These are phyloP conservation scores for Lunasporangiospora selenospora DNA, from an alignment of 192 early-diverging fungal species.

Conservation along the genomic window DNA sequence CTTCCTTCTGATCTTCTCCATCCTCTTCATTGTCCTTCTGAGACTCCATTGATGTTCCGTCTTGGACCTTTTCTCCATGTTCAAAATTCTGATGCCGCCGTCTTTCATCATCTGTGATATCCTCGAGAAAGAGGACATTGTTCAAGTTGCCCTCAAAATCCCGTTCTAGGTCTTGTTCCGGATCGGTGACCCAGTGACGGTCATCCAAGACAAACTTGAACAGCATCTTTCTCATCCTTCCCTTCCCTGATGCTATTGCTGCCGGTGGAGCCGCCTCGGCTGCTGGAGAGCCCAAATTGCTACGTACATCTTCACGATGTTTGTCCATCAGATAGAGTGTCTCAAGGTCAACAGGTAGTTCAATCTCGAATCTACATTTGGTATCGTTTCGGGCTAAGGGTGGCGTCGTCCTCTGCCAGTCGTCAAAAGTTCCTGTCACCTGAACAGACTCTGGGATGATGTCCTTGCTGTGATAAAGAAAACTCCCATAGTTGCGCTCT, in stretches of 20 bases:
- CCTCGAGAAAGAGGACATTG: slow-evolving; percentile 14
- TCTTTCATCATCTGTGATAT: no score
- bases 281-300: not conserved
- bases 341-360: slow-evolving; percentile 13
- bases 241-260: no score
- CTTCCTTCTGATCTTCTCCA: no score
- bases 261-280: not conserved
- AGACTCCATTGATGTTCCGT: no score
- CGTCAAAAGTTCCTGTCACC: slow-evolving; percentile 19
- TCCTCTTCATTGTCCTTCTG: no score
- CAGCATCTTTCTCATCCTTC: slow-evolving; percentile 5
- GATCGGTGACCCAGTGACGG: slow-evolving; percentile 18
- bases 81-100: no score
- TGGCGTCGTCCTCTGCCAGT: slow-evolving; percentile 3
- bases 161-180: slow-evolving; percentile 2
- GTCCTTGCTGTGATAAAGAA: no score
- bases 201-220: slow-evolving; percentile 27
- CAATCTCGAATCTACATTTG: slow-evolving; percentile 3
- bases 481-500: no score
- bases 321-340: not conserved
- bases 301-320: not conserved
- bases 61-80: no score
- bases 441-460: slow-evolving; percentile 10
- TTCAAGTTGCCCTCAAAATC: slow-evolving; percentile 22
- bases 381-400: slow-evolving; percentile 5